Evolutionary conservation across 441 rosid genomes (phyloP).

Genomic region (Melastoma candidum): DNA sequence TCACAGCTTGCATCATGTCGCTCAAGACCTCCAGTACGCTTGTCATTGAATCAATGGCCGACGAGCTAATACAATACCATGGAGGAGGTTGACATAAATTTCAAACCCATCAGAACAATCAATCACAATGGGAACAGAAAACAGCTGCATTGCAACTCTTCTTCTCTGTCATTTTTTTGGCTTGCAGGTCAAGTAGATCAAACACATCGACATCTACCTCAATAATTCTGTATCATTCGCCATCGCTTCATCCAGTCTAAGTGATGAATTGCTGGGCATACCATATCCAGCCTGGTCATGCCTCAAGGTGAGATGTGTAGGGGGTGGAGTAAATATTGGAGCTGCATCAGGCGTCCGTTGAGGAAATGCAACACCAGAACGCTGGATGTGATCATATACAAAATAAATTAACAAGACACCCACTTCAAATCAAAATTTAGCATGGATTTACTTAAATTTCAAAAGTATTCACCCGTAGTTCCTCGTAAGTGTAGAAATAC

Average conservation of each 20-base stretch:
- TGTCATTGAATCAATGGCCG: constrained; percentile 75
- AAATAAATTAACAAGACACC: not conserved
- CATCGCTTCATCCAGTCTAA: constrained; percentile 97
- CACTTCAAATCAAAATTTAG: not conserved
- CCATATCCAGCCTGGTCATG: constrained; percentile 59
- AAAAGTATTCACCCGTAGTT: constrained; percentile 52
- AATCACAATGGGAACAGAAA: not conserved
- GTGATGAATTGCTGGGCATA: constrained; percentile 77
- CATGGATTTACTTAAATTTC: not conserved
- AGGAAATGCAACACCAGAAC: constrained; percentile 81
- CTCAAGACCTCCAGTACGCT: constrained; percentile 72
- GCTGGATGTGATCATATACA: constrained; percentile 36
- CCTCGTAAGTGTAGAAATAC: constrained; percentile 86
- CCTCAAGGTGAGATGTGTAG: constrained; percentile 42
- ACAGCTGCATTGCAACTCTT: not conserved
- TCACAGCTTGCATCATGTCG: constrained; percentile 96
- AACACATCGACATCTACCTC: constrained; percentile 38
- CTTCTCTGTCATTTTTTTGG: too few species aligned
- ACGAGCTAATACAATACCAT: constrained; percentile 36
- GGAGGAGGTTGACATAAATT: not conserved
- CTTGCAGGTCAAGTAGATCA: not conserved
- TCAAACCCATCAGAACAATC: not conserved
- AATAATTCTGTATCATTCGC: constrained; percentile 75
- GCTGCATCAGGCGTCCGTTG: constrained; percentile 62
- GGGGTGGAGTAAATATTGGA: constrained; percentile 86